A percentile compares a stretch with the other conserved stretches of the same genome.
Conservation (phyloP, 1,284 basidiomycete species). For the Ceratobasidium theobromae region DNA sequence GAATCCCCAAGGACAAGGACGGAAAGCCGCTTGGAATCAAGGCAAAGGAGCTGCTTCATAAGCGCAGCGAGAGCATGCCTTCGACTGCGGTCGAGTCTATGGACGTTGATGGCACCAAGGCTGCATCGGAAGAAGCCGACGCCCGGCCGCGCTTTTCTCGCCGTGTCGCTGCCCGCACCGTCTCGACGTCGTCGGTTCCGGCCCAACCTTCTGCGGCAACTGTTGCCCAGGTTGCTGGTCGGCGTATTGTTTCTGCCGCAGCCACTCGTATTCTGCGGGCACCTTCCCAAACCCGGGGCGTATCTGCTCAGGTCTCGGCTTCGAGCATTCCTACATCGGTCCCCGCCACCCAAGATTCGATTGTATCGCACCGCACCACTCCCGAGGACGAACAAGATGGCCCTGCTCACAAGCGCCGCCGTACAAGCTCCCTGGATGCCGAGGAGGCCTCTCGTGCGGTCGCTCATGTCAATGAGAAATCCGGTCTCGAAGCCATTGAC, state of each 20-base stretch:
- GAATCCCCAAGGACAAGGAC: slow-evolving; percentile 11
- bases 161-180: slow-evolving; percentile 31
- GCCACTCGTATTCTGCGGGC: slow-evolving; percentile 13
- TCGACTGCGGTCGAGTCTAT: background rate
- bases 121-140: slow-evolving; percentile 7
- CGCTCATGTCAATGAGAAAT: slow-evolving; percentile 4
- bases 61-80: slow-evolving; percentile 32
- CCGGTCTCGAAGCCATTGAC: slow-evolving; percentile 35
- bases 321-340: slow-evolving; percentile 41
- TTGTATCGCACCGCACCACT: background rate
- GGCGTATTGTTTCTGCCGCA: slow-evolving; percentile 12
- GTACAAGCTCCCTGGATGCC: slow-evolving; percentile 68
- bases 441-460: slow-evolving; percentile 50
- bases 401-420: slow-evolving; percentile 66
- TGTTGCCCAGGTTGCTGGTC: slow-evolving; percentile 1
- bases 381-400: slow-evolving; percentile 51
- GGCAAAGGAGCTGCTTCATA: slow-evolving; percentile 2
- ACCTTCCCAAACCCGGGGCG: slow-evolving; percentile 35
- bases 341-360: slow-evolving; percentile 38
- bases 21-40: slow-evolving; percentile 9
- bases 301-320: slow-evolving; percentile 43
- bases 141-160: slow-evolving; percentile 31
- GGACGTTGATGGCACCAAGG: slow-evolving; percentile 25
- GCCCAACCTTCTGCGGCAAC: background rate
- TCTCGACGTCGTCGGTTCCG: slow-evolving; percentile 2